Conservation (phyloP, 192 early-diverging fungal species). For the Rhizoclosmatium sp. region DNA sequence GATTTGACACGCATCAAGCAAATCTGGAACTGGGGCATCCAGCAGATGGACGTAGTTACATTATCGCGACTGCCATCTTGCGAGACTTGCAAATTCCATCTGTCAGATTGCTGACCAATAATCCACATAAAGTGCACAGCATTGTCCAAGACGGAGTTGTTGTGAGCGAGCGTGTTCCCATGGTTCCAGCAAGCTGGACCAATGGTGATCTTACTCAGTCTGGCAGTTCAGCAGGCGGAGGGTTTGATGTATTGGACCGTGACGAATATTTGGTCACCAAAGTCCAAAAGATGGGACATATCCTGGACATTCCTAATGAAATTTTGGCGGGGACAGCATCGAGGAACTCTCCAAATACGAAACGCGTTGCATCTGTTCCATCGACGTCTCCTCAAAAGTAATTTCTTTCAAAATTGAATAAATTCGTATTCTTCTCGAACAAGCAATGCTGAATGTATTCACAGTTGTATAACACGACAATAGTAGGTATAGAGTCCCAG, state of each 20-base stretch:
- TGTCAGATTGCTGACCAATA: constrained; percentile 92
- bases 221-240: constrained; percentile 14
- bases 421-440: too few relatives aligned
- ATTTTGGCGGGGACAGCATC: not conserved
- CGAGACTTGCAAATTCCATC: constrained; percentile 77
- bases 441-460: too few relatives aligned
- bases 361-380: not conserved
- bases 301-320: constrained; percentile 69
- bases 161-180: constrained; percentile 83
- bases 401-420: too few relatives aligned
- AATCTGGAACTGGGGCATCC: constrained; percentile 91
- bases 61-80: constrained; percentile 87
- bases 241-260: constrained; percentile 60
- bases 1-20: constrained; percentile 92
- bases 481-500: too few relatives aligned
- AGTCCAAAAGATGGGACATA: constrained; percentile 90
- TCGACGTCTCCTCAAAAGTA: too few relatives aligned
- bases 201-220: not conserved
- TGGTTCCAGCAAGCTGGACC: constrained; percentile 90
- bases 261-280: constrained; percentile 90
- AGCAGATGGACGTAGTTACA: constrained; percentile 93
- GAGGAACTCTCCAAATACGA: not conserved
- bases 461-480: too few relatives aligned
- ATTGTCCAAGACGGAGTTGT: constrained; percentile 74
- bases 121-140: constrained; percentile 91